Base-by-base conservation (phyloP, 2,329 filamentous ascomycete species). In the Macroventuria anomochaeta region DNA sequence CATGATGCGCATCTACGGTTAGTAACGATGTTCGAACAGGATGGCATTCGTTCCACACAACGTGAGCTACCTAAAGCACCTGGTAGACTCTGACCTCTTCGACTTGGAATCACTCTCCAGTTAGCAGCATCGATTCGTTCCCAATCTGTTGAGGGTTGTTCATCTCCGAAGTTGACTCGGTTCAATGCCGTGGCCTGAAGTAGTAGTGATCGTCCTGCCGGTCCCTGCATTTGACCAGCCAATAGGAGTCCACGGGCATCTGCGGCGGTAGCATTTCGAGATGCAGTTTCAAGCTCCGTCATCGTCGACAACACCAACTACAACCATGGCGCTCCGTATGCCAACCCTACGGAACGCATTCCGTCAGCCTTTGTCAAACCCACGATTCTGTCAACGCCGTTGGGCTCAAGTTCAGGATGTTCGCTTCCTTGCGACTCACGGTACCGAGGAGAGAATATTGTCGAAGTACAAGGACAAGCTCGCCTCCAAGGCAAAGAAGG, bases 361-460 rank as follows among this genome's bases (percentile, higher is more conserved):
- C 33, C 72, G 70, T 29, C 70, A 72, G 36, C 65, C 71, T 13
- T 61, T 69, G 32, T 38, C 55, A 10, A 68, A 63, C 43, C 69
- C 69, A 2, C 68, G 69, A 15, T 41, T 62, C 28, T 61, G 54
- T 47, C 93, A 97, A 75, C 85, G 88, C 50, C 86, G 93, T 72
- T 96, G 91, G 89, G 93, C 93, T 2, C 91, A 91, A 68, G 92
- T 97, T 25, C 91, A 96, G 75, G 91, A 97, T 75, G 87, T 96
- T 40, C 91, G 93, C 61, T 96, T 93, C 80, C 84, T 96, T 38
- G 89, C 89, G 57, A 95, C 91, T 13, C 90, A 92, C 57, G 85
- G 85, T 53, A 80, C 85, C 52, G 82, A 87, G 39, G 83, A 85
- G 53, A 82, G 83, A 64, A 80, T 97, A 32, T 73, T 90, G 60